Base-by-base conservation (phyloP, 2,329 filamentous ascomycete species). In the Colletotrichum brevisporum region DNA sequence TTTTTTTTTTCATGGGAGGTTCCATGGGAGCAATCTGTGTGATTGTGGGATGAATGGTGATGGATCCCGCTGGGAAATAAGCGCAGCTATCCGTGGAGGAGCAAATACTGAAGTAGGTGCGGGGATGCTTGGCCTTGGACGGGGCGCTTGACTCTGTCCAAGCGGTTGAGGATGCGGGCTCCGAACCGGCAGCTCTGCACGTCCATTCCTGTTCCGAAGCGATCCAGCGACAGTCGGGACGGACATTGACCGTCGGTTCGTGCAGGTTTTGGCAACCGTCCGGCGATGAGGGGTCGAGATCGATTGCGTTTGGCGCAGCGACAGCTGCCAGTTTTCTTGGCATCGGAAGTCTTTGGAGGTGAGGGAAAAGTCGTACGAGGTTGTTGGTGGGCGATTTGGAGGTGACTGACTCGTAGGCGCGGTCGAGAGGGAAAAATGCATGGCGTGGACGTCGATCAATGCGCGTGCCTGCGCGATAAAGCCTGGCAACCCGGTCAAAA, bases 311-410 rank as follows among this genome's bases (percentile, higher is more conserved):
- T 58, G 47, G 12, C 53, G 51, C 21, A 52, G 60, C 26, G 43
- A 48, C 59, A 58, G 53, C 47, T 68, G 61, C 47, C 41, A 64
- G 15, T 43, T 56, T 18, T 48, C 65, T 68, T 64, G 60, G 65
- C 65, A 68, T 68, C 60, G 60, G 59, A 65, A 64, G 60, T 59
- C 54, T 9, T 68, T 65, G 65, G 54, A 55, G 56, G 57, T 21
- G 24, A 10, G 6, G 27, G 27, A 45, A 63, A 48, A 50, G 48
- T 68, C 60, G 65, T 68, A 68, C 60, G 60, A 68, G 60, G 27
- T 50, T 64, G 65, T 5, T 31, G 27, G 27, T 31, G 27, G 57
- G 51, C 47, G 60, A 48, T 54, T 53, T 43, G 27, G 52, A 31
- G 48, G 60, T 55, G 65, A 59, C 48, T 64, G 61, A 68, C 61